Conservation (phyloP, 495 filamentous ascomycete species). For the Penicillium manginii region DNA sequence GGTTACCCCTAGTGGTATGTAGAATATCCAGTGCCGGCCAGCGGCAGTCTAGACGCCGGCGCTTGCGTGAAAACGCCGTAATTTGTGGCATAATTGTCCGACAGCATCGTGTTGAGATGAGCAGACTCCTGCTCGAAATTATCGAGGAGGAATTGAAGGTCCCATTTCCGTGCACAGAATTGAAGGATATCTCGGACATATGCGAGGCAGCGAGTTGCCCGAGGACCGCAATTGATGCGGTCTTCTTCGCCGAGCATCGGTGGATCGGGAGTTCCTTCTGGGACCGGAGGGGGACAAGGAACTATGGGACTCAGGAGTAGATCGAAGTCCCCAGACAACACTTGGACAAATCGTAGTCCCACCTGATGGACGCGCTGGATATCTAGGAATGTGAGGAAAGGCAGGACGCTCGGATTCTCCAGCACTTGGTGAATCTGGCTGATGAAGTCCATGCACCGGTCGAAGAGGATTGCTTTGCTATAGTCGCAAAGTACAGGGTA, state of each 20-base stretch:
- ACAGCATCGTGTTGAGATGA: constrained; percentile 16
- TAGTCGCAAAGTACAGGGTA: constrained; percentile 67
- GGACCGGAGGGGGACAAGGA: constrained; percentile 36
- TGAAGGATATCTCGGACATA: constrained; percentile 39
- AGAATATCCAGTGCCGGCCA: constrained; percentile 30
- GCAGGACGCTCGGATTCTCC: constrained; percentile 33
- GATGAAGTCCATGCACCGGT: constrained; percentile 74
- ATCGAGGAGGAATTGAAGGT: constrained; percentile 29
- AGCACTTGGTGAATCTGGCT: constrained; percentile 45
- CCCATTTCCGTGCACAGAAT: constrained; percentile 42
- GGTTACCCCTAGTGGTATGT: constrained; percentile 24
- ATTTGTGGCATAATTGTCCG: constrained; percentile 17
- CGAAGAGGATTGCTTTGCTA: constrained; percentile 76
- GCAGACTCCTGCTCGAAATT: constrained; percentile 38
- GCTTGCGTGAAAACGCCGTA: constrained; percentile 15
- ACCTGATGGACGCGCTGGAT: constrained; percentile 46
- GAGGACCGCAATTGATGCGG: constrained; percentile 40
- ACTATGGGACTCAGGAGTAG: constrained; percentile 37
- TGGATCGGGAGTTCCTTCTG: constrained; percentile 40
- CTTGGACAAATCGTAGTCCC: constrained; percentile 34
- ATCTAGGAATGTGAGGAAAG: constrained; percentile 43
- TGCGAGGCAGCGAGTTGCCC: constrained; percentile 38
- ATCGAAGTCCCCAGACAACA: constrained; percentile 39
- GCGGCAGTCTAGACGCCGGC: constrained; percentile 24
- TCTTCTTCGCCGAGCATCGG: constrained; percentile 42